Evolutionary conservation across 257 asterid species (phyloP).

Genomic region (Schizonepeta tenuifolia): DNA sequence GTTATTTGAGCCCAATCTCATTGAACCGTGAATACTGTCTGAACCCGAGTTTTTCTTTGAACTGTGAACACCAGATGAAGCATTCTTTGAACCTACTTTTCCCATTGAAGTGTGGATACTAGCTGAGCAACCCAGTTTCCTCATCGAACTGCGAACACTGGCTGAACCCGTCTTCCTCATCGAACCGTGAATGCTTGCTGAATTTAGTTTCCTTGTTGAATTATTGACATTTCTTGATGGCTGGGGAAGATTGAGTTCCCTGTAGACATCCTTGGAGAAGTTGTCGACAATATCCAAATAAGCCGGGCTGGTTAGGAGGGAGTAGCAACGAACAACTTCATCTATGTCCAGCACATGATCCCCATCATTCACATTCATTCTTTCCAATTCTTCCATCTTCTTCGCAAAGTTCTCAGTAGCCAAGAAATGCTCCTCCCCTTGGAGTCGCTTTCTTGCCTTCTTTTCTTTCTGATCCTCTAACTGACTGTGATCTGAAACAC

Average conservation of each 20-base stretch:
- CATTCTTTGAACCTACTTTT: background rate
- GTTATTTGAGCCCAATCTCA: background rate
- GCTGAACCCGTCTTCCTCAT: conserved; percentile 26
- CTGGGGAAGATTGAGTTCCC: conserved; percentile 36
- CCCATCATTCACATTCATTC: conserved; percentile 64
- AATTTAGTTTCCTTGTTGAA: conserved; percentile 30
- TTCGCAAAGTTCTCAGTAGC: conserved; percentile 50
- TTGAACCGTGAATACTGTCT: conserved; percentile 31
- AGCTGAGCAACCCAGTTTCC: conserved; percentile 18
- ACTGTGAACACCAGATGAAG: background rate
- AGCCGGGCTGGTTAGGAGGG: conserved; percentile 60
- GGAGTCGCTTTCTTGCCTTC: conserved; percentile 28
- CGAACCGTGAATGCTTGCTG: conserved; percentile 15
- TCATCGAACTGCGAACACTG: conserved; percentile 35
- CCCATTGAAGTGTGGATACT: conserved; percentile 2
- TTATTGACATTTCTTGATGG: conserved; percentile 35
- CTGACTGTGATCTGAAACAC: conserved; percentile 35
- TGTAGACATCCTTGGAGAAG: conserved; percentile 53
- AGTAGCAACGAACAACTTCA: conserved; percentile 76
- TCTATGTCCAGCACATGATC: conserved; percentile 77
- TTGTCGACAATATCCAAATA: conserved; percentile 61
- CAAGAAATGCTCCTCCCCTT: conserved; percentile 35
- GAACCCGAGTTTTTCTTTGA: background rate
- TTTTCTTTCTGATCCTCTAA: conserved; percentile 36
- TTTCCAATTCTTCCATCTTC: conserved; percentile 75